These are phyloP conservation scores for Nicotiana rustica DNA, from an alignment of 305 asterid genomes.

Conservation along the genomic window DNA sequence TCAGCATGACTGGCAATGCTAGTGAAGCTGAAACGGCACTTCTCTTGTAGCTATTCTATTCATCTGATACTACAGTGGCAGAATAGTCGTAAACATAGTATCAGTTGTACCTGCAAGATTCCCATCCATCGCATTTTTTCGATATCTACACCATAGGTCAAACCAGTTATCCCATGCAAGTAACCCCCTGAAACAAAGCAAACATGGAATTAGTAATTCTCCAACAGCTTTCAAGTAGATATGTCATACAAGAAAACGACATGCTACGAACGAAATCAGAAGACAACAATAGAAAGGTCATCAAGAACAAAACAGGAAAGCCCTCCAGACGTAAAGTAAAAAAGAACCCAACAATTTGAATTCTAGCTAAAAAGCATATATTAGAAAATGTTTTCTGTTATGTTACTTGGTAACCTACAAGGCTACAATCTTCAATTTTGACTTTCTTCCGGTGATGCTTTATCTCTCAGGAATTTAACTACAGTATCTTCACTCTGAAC, in stretches of 20 bases:
- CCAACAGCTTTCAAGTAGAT: constrained; percentile 25
- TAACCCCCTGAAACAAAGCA: constrained; percentile 74
- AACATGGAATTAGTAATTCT: constrained; percentile 31
- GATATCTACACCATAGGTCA: constrained; percentile 87
- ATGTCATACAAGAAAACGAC: background rate
- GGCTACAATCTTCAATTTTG: background rate
- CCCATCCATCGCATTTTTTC: constrained; percentile 75
- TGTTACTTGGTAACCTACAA: background rate
- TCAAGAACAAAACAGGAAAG: constrained; percentile 2
- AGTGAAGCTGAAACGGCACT: background rate
- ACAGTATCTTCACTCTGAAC: background rate
- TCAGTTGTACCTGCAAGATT: constrained; percentile 75
- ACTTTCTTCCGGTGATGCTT: background rate
- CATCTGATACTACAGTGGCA: constrained; percentile 13
- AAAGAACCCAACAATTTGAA: background rate
- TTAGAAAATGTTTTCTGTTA: background rate
- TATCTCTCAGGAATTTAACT: background rate
- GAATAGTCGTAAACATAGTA: background rate
- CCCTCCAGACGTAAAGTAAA: background rate
- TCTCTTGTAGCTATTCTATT: background rate
- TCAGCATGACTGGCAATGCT: constrained; percentile 4
- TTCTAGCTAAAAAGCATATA: background rate
- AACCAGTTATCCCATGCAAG: constrained; percentile 78
- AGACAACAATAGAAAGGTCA: background rate
- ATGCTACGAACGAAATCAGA: background rate